Percentiles rank a stretch among this genome's conserved stretches.
Evolutionary conservation across 2,329 filamentous ascomycete genomes (phyloP).

Genomic region (Aspergillus unguis): DNA sequence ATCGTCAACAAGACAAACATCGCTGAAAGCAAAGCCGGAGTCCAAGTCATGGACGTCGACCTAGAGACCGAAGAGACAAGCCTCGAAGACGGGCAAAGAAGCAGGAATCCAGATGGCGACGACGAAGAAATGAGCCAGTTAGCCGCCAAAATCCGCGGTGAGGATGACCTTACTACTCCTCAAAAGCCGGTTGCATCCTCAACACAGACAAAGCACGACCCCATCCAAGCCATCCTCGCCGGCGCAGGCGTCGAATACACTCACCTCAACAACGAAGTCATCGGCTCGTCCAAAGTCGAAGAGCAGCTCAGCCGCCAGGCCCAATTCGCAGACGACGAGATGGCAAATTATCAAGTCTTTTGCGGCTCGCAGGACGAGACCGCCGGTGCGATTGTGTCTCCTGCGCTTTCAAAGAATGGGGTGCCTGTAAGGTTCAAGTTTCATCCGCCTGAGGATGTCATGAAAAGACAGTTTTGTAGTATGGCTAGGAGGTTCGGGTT

Average conservation of each 20-base stretch:
- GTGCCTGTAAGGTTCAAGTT: constrained; percentile 58
- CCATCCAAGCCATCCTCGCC: constrained; percentile 82
- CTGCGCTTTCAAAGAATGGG: constrained; percentile 30
- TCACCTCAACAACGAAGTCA: constrained; percentile 92
- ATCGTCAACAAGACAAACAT: constrained; percentile 99
- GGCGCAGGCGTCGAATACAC: constrained; percentile 90
- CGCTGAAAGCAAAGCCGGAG: constrained; percentile 83
- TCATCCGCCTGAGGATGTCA: constrained; percentile 70
- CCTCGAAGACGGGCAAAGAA: constrained; percentile 36
- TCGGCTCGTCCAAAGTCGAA: constrained; percentile 91
- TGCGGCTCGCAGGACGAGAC: constrained; percentile 18
- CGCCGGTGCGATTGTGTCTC: constrained; percentile 9
- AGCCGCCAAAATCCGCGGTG: constrained; percentile 58
- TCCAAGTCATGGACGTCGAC: constrained; percentile 74
- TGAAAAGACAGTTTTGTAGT: constrained; percentile 79
- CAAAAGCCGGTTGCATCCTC: constrained; percentile 15
- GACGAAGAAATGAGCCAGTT: constrained; percentile 71
- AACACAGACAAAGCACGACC: constrained; percentile 56
- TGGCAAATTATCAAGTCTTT: constrained; percentile 37
- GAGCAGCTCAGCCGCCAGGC: constrained; percentile 75
- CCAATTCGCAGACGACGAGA: constrained; percentile 44
- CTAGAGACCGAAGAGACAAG: constrained; percentile 58
- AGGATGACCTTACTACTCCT: constrained; percentile 21
- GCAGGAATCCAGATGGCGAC: constrained; percentile 40
- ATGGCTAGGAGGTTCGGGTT: constrained; percentile 83